Evolutionary conservation across 345 rosid species (phyloP).

Genomic region (Aquilaria sinensis): DNA sequence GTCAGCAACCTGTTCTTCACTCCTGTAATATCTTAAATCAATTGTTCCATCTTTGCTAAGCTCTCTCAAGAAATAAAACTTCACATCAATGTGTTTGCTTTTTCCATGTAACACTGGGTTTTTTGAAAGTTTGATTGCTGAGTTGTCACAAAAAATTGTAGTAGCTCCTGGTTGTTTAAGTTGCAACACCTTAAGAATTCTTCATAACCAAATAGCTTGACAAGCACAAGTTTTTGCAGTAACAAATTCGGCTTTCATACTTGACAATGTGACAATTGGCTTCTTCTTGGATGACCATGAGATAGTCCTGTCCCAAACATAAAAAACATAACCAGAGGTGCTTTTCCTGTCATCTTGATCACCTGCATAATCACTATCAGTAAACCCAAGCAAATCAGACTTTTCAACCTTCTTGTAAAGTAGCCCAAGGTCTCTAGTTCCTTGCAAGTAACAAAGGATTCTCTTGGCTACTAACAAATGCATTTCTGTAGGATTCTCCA

Average conservation of each 20-base stretch:
- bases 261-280: not conserved
- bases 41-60: no score
- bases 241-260: not conserved
- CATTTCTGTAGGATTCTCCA: not conserved
- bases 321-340: not conserved
- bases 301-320: not conserved
- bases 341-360: constrained; percentile 2
- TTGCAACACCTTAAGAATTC: no score
- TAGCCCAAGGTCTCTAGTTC: not conserved
- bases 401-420: not conserved
- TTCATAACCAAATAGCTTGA: no score
- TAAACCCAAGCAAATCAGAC: not conserved
- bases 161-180: no score
- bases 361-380: constrained; percentile 7
- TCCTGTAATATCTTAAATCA: no score
- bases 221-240: no score
- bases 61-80: not conserved
- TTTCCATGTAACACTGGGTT: not conserved
- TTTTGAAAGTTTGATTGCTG: not conserved
- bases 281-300: not conserved
- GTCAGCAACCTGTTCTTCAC: not conserved
- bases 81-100: no score
- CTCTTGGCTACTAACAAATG: not conserved
- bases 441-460: not conserved
- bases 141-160: not conserved